These are phyloP conservation scores for Triadica sebifera DNA, from an alignment of 345 rosid species.

Conservation along the genomic window DNA sequence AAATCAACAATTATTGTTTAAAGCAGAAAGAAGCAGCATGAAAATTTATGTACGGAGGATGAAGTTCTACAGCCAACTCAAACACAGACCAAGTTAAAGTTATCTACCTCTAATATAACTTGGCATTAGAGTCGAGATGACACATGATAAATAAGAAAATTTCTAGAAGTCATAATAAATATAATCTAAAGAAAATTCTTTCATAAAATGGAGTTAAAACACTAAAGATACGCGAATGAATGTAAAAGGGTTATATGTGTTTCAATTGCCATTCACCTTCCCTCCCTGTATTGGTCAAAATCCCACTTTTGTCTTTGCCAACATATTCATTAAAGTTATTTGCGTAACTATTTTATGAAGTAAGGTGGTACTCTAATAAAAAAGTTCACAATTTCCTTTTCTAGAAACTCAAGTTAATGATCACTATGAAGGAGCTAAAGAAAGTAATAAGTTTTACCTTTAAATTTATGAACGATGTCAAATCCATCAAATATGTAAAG, in stretches of 20 bases:
- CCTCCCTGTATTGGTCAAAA: background rate
- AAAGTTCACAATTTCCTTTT: too few relatives aligned
- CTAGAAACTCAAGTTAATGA: too few relatives aligned
- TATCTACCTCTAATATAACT: background rate
- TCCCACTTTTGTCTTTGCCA: background rate
- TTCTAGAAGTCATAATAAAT: background rate
- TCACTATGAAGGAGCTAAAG: background rate
- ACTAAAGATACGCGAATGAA: background rate
- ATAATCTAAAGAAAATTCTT: background rate
- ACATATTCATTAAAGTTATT: background rate
- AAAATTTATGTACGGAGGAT: background rate
- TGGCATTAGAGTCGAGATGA: background rate
- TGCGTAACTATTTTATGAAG: background rate
- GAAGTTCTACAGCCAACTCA: background rate
- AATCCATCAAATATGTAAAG: constrained; percentile 58
- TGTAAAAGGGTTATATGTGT: background rate
- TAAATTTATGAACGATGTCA: constrained; percentile 55
- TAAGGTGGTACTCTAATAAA: background rate
- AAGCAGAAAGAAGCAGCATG: background rate
- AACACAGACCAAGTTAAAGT: background rate
- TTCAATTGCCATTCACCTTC: background rate
- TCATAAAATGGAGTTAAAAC: background rate
- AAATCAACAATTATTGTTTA: background rate
- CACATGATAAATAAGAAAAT: background rate
- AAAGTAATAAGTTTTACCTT: constrained; percentile 43